These are phyloP conservation scores for Isoetes taiwanensis DNA, from an alignment of 75 land plant genomes.

Conservation along the genomic window DNA sequence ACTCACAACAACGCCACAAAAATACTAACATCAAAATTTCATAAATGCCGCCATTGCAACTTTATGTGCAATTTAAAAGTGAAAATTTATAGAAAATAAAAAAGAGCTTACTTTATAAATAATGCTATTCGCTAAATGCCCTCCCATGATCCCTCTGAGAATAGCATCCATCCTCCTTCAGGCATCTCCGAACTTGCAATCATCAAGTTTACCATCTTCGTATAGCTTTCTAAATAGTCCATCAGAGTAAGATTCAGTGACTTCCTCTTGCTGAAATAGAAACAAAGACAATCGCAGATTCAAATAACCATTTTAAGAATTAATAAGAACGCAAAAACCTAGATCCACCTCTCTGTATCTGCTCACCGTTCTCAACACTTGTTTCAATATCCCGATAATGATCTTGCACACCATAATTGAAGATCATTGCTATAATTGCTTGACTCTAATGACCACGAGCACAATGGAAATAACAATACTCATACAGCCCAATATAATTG, in stretches of 20 bases:
- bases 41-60: no score
- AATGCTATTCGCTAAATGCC: constrained; percentile 15
- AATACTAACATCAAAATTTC: no score
- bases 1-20: constrained; percentile 16
- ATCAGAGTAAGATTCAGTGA: background rate
- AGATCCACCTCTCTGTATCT: constrained; percentile 10
- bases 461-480: constrained; percentile 12
- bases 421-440: background rate
- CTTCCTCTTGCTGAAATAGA: constrained; percentile 11
- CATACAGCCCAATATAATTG: constrained; percentile 22
- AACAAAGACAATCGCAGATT: background rate
- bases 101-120: constrained; percentile 13
- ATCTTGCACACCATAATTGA: constrained; percentile 11
- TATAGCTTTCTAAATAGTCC: constrained; percentile 18
- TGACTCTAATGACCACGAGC: background rate
- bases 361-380: constrained; percentile 16
- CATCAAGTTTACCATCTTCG: constrained; percentile 24
- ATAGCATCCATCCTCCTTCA: constrained; percentile 19
- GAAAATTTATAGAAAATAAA: background rate
- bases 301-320: background rate
- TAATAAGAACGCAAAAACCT: background rate
- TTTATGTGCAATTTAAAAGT: no score
- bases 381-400: constrained; percentile 19
- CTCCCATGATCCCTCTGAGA: constrained; percentile 14
- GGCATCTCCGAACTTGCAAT: constrained; percentile 24